A percentile compares a stretch with the other conserved stretches of the same genome.
These are phyloP conservation scores for Emiliania huxleyi DNA, from an alignment of 78 protist species.

Conservation along the genomic window DNA sequence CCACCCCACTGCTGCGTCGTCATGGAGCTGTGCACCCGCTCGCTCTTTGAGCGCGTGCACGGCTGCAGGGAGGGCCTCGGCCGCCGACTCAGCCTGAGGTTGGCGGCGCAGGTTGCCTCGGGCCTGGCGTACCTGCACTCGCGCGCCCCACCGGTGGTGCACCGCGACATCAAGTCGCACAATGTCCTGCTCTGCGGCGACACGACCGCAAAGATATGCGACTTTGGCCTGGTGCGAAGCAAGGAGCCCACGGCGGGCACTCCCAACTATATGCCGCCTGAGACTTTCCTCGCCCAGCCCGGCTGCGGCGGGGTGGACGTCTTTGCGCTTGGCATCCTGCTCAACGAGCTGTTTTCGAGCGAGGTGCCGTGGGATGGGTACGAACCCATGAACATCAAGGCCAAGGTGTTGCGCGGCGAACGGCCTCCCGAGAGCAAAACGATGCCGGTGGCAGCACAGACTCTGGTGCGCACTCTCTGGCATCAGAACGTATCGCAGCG, in stretches of 20 bases:
- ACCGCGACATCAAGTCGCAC: constrained; percentile 50
- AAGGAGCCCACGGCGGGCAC: constrained; percentile 4
- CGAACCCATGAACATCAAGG: background rate
- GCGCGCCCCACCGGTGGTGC: constrained; percentile 24
- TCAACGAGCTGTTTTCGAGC: background rate
- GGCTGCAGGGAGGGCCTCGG: background rate
- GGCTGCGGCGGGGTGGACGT: background rate
- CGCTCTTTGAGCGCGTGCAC: background rate
- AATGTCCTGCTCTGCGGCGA: background rate
- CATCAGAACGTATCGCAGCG: too few relatives aligned
- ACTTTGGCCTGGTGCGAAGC: background rate
- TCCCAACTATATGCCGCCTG: background rate
- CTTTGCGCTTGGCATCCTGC: background rate
- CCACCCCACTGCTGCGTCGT: background rate
- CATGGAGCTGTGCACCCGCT: background rate
- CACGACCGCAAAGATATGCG: background rate
- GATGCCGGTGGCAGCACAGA: background rate
- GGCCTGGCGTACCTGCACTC: constrained; percentile 40
- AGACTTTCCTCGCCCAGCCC: background rate
- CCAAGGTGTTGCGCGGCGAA: background rate
- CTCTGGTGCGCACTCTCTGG: background rate
- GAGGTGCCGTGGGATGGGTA: constrained; percentile 17
- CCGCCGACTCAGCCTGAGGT: background rate
- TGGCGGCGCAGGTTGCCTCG: background rate
- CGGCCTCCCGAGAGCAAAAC: background rate